Percentiles rank a stretch among this genome's conserved stretches.
These are phyloP conservation scores for Seiridium cupressi DNA, from an alignment of 2,329 filamentous ascomycete species.

Conservation along the genomic window DNA sequence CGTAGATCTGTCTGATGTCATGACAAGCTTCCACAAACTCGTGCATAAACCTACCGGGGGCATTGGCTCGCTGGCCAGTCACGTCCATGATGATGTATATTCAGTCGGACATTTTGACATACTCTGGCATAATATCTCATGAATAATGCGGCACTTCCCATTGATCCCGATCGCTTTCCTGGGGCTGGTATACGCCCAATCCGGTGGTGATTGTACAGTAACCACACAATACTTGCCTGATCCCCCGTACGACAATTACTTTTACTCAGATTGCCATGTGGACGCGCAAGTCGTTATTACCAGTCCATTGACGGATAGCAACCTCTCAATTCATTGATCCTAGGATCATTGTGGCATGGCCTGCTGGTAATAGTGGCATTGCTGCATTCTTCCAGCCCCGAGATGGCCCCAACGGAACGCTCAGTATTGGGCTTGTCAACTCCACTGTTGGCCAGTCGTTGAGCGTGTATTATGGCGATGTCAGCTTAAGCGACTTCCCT, in stretches of 20 bases:
- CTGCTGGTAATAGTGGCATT: slow-evolving; percentile 62
- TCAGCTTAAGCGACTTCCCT: neutral
- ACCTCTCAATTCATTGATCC: slow-evolving; percentile 56
- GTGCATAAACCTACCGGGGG: too few relatives aligned
- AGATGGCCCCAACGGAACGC: slow-evolving; percentile 49
- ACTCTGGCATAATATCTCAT: too few relatives aligned
- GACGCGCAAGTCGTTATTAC: slow-evolving; percentile 61
- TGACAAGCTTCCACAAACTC: too few relatives aligned
- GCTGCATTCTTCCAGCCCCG: slow-evolving; percentile 53
- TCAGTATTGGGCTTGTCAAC: slow-evolving; percentile 45
- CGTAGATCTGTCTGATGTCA: too few relatives aligned
- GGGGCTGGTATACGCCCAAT: neutral
- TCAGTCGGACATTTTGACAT: too few relatives aligned
- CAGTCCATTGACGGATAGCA: slow-evolving; percentile 50
- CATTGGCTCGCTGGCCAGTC: too few relatives aligned
- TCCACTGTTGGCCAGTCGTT: neutral
- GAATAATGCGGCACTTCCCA: too few relatives aligned
- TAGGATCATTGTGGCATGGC: slow-evolving; percentile 62
- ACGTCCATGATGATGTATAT: too few relatives aligned
- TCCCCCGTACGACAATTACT: slow-evolving; percentile 62
- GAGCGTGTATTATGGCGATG: neutral
- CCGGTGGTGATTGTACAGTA: neutral
- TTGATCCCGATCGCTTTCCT: too few relatives aligned
- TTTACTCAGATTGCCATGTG: slow-evolving; percentile 63
- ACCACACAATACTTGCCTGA: neutral